Evolutionary conservation across 139 green algal genomes (phyloP).

Genomic region (Auxenochlorella pyrenoidosa): DNA sequence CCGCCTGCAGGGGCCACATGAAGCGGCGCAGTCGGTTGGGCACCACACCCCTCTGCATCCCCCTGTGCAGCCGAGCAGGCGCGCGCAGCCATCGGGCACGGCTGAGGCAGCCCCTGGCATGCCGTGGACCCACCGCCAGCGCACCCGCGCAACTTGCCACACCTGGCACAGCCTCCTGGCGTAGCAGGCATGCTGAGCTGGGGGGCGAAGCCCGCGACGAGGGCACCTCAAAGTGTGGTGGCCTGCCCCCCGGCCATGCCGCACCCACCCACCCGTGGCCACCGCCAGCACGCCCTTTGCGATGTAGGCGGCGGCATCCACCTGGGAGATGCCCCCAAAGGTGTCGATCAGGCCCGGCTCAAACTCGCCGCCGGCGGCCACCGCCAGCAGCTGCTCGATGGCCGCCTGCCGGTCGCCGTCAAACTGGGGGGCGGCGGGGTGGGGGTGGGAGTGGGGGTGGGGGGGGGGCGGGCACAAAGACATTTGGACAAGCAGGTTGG

Average conservation of each 20-base stretch:
- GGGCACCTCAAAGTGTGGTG: no score
- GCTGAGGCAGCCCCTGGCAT: no score
- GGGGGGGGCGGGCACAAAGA: neutral
- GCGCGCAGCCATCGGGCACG: no score
- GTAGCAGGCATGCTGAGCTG: no score
- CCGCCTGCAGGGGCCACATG: neutral
- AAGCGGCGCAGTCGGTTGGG: neutral
- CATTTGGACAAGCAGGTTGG: no score
- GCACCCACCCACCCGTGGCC: neutral
- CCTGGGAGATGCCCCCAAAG: slow-evolving; percentile 32
- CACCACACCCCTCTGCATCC: no score
- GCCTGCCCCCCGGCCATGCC: no score
- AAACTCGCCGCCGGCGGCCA: neutral
- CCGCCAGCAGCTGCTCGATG: slow-evolving; percentile 3
- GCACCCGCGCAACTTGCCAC: no score
- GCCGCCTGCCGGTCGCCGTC: neutral
- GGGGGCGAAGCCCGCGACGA: no score
- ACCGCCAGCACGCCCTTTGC: slow-evolving; percentile 40
- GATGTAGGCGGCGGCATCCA: slow-evolving; percentile 53
- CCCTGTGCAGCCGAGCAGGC: no score
- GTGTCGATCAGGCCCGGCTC: slow-evolving; percentile 20
- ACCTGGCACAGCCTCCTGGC: no score
- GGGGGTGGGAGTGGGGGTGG: neutral
- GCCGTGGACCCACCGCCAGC: no score
- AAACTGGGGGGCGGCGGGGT: neutral